phyloP scores from a whole-genome alignment of 495 filamentous ascomycete genomes.

The Oidiodendron maius region DNA sequence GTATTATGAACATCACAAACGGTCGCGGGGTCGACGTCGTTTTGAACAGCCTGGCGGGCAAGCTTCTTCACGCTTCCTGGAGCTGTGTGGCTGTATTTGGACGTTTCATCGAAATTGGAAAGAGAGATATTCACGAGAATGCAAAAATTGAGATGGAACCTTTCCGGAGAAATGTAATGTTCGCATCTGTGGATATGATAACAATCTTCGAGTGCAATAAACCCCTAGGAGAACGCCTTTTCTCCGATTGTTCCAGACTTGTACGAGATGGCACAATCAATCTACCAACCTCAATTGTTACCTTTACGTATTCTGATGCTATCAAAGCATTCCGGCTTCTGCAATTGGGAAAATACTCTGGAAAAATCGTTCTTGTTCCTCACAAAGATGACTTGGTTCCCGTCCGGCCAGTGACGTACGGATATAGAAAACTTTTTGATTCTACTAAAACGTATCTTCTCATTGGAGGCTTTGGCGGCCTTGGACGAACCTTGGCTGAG shows the following conservation, averaged over 20 bases:
- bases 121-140: slow-evolving; percentile 13
- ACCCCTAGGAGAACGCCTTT: too few relatives aligned
- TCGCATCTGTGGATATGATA: slow-evolving; percentile 7
- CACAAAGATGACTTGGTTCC: background rate
- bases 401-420: background rate
- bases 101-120: slow-evolving; percentile 39
- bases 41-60: slow-evolving; percentile 42
- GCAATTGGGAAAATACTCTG: background rate
- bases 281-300: background rate
- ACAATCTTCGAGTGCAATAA: too few relatives aligned
- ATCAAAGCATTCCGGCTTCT: background rate
- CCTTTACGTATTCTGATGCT: background rate
- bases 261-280: background rate
- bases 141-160: slow-evolving; percentile 22
- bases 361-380: background rate
- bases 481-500: slow-evolving; percentile 20
- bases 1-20: slow-evolving; percentile 33
- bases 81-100: slow-evolving; percentile 42
- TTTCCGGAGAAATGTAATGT: slow-evolving; percentile 29
- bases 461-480: slow-evolving; percentile 25
- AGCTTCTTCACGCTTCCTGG: slow-evolving; percentile 36
- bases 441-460: slow-evolving; percentile 11
- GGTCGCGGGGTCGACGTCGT: slow-evolving; percentile 50
- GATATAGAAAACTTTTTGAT: background rate
- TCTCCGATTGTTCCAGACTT: too few relatives aligned